These are phyloP conservation scores for Lactifluus piperatus DNA, from an alignment of 768 basidiomycete genomes.

Conservation along the genomic window DNA sequence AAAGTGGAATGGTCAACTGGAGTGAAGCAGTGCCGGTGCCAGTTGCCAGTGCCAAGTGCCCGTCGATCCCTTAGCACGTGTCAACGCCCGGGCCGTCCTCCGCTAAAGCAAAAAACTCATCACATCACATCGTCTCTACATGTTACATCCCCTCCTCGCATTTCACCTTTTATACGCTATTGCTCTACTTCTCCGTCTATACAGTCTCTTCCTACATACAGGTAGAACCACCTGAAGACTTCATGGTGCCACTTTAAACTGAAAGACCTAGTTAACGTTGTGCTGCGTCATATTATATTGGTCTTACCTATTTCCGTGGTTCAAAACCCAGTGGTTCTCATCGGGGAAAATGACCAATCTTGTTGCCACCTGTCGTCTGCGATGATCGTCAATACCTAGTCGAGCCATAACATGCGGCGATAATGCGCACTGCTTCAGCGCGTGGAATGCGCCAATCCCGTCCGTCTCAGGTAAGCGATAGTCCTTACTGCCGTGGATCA, in stretches of 20 bases:
- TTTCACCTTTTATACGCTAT: neutral
- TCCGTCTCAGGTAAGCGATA: slow-evolving; percentile 83
- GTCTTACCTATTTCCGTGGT: slow-evolving; percentile 63
- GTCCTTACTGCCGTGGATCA: slow-evolving; percentile 85
- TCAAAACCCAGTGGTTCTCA: slow-evolving; percentile 89
- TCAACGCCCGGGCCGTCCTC: no score
- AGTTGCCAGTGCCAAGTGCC: no score
- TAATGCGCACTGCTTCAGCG: slow-evolving; percentile 63
- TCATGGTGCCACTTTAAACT: slow-evolving; percentile 95
- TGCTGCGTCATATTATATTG: neutral
- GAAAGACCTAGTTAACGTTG: neutral
- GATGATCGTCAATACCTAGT: neutral
- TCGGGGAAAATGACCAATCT: slow-evolving; percentile 79
- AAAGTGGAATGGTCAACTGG: no score
- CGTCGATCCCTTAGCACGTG: no score
- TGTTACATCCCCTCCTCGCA: no score
- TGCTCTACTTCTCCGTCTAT: neutral
- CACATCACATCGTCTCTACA: neutral
- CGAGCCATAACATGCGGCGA: neutral
- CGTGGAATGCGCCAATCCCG: slow-evolving; percentile 77
- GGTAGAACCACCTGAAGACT: slow-evolving; percentile 83
- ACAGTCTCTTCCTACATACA: slow-evolving; percentile 41
- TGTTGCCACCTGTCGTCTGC: slow-evolving; percentile 60
- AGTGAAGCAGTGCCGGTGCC: no score
- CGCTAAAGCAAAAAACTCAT: no score